These are phyloP conservation scores for Eucalyptus pauciflora DNA, from an alignment of 345 rosid genomes.

Conservation along the genomic window DNA sequence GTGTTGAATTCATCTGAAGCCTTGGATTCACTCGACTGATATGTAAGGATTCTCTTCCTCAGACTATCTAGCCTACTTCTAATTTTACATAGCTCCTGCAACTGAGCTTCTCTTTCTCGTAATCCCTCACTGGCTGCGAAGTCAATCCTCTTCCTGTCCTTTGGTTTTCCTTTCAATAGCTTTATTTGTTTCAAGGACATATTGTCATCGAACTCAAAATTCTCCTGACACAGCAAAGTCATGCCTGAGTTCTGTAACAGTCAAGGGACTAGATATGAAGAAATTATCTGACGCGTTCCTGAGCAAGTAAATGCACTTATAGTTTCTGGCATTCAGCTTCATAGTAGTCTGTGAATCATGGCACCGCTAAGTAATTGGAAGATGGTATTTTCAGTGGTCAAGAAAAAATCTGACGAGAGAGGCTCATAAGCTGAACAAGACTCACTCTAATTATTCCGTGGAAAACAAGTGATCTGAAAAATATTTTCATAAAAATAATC, in stretches of 20 bases:
- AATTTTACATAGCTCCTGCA: constrained; percentile 61
- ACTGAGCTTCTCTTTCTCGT: constrained; percentile 33
- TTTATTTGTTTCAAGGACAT: constrained; percentile 31
- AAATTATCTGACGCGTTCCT: neutral
- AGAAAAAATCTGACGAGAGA: neutral
- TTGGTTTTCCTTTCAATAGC: constrained; percentile 20
- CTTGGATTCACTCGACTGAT: constrained; percentile 21
- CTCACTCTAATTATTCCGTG: neutral
- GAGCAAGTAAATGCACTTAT: neutral
- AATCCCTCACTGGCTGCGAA: neutral
- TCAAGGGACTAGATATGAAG: neutral
- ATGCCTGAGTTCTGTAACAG: neutral
- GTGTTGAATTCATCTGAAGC: constrained; percentile 9
- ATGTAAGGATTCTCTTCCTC: constrained; percentile 29
- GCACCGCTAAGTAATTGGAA: neutral
- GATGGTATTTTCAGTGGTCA: neutral
- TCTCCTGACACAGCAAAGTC: constrained; percentile 14
- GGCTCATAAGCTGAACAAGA: neutral
- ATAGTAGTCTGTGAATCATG: neutral
- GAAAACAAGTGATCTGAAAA: neutral
- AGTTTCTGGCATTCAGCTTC: neutral
- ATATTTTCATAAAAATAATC: too few species aligned
- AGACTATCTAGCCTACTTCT: constrained; percentile 38
- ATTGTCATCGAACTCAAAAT: constrained; percentile 33
- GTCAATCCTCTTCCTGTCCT: constrained; percentile 14